Conservation (phyloP, 768 basidiomycete genomes). For the Candolleomyces eurysporus region DNA sequence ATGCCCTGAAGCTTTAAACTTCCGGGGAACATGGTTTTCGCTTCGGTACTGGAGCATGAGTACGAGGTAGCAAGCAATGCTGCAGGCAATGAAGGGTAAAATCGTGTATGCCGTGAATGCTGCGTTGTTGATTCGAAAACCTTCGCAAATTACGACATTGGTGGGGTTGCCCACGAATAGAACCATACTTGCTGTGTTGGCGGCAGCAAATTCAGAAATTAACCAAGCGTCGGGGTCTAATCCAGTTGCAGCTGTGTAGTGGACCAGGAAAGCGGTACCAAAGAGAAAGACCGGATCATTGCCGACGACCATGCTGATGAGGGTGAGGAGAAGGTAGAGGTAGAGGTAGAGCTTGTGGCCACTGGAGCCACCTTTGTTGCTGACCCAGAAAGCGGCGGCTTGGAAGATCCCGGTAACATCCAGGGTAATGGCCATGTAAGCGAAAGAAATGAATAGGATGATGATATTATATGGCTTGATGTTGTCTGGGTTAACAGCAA, state of each 20-base stretch:
- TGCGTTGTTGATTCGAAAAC: slow-evolving; percentile 74
- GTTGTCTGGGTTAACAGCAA: slow-evolving; percentile 29
- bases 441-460: slow-evolving; percentile 87
- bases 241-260: slow-evolving; percentile 71
- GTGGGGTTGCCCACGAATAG: slow-evolving; percentile 90
- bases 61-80: slow-evolving; percentile 55
- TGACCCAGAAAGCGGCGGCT: slow-evolving; percentile 87
- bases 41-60: slow-evolving; percentile 59
- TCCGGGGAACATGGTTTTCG: slow-evolving; percentile 49
- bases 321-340: slow-evolving; percentile 81
- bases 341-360: slow-evolving; percentile 75
- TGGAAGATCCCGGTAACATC: slow-evolving; percentile 87
- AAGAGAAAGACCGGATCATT: slow-evolving; percentile 94
- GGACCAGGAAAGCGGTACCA: slow-evolving; percentile 81
- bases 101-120: slow-evolving; percentile 83
- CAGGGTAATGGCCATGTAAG: slow-evolving; percentile 90
- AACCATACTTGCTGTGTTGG: slow-evolving; percentile 75
- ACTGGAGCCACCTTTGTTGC: slow-evolving; percentile 70
- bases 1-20: slow-evolving; percentile 31
- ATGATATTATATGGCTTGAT: slow-evolving; percentile 92
- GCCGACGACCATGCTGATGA: slow-evolving; percentile 75
- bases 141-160: slow-evolving; percentile 89
- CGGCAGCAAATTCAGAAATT: slow-evolving; percentile 74
- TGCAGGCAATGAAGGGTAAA: slow-evolving; percentile 72
- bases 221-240: slow-evolving; percentile 63